Conservation (phyloP, 78 protist species). For the Chrysochromulina parva region DNA sequence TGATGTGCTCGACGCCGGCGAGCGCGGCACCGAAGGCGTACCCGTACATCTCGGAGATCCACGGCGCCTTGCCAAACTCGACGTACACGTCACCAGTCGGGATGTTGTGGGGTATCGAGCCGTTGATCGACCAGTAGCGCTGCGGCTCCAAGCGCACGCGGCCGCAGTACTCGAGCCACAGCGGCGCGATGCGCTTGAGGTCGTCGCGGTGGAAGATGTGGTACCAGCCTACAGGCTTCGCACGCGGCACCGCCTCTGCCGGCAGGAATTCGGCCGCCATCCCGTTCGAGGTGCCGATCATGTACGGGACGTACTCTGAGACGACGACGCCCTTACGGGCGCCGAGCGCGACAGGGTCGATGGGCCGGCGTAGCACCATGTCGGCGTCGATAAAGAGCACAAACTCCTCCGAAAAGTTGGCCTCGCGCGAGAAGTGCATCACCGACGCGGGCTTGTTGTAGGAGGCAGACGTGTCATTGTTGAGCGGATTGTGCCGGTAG, state of each 20-base stretch:
- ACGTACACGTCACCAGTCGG: conserved; percentile 22
- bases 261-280: neutral
- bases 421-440: neutral
- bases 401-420: neutral
- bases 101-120: neutral
- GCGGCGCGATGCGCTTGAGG: neutral
- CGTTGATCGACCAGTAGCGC: neutral
- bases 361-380: neutral
- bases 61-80: neutral
- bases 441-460: conserved; percentile 10
- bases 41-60: conserved; percentile 31
- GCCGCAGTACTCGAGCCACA: conserved; percentile 15
- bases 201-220: conserved; percentile 30
- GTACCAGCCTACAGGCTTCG: neutral
- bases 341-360: neutral
- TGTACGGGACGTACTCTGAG: neutral
- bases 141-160: conserved; percentile 11
- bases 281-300: neutral
- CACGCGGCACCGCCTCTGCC: neutral
- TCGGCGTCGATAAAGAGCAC: conserved; percentile 5
- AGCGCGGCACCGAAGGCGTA: neutral
- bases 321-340: neutral
- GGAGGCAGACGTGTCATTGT: neutral
- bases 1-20: neutral
- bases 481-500: neutral